Conservation (phyloP, 495 filamentous ascomycete genomes). For the Lasiosphaeria ovina region DNA sequence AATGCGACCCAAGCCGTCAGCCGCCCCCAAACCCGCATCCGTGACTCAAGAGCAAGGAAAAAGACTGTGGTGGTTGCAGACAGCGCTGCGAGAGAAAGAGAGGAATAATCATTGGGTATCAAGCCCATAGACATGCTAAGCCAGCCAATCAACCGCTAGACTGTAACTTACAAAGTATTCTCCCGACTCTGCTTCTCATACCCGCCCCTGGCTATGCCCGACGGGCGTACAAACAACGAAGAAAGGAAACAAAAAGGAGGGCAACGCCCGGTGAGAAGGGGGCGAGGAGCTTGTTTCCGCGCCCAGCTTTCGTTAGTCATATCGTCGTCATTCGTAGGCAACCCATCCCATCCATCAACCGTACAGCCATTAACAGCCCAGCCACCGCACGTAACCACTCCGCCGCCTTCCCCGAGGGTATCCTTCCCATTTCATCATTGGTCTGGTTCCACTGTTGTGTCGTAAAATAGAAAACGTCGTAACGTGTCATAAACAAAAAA, state of each 20-base stretch:
- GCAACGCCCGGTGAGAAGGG: neutral
- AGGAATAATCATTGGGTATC: neutral
- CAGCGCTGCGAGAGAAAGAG: neutral
- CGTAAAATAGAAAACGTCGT: conserved; percentile 23
- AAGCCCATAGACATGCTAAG: neutral
- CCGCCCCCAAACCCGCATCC: neutral
- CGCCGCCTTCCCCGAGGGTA: neutral
- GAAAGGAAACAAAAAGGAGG: neutral
- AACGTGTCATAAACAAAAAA: conserved; percentile 18
- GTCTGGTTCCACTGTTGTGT: conserved; percentile 6
- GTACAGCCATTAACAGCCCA: neutral
- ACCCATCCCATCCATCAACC: neutral
- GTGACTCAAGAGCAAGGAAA: neutral
- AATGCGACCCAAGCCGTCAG: neutral
- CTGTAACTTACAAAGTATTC: neutral
- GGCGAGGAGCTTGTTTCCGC: neutral
- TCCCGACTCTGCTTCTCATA: neutral
- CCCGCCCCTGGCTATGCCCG: neutral
- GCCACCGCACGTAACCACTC: neutral
- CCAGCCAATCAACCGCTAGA: neutral
- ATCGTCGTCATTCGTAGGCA: neutral
- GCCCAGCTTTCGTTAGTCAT: neutral
- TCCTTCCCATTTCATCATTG: neutral
- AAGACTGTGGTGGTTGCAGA: too few species aligned
- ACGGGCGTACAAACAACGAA: neutral